phyloP scores from a whole-genome alignment of 345 rosid genomes.

The Syzygium jambos region DNA sequence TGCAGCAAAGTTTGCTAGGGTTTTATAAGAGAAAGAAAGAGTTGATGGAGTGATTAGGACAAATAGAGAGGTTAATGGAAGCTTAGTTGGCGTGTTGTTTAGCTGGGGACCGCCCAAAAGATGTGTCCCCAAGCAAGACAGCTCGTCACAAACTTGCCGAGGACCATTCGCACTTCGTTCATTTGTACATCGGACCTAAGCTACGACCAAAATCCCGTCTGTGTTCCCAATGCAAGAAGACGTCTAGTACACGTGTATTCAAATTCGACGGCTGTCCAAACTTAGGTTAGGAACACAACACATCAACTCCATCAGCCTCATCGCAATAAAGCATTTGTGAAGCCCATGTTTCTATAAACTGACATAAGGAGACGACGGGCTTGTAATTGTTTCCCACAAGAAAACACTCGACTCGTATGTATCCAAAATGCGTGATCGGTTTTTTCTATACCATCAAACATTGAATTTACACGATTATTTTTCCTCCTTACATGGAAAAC shows the following conservation, averaged over 20 bases:
- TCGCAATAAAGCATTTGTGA: not conserved
- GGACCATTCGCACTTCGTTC: not conserved
- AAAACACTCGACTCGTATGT: not conserved
- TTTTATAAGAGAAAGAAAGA: not conserved
- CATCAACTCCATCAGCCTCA: not conserved
- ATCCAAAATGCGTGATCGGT: not conserved
- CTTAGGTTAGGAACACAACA: not conserved
- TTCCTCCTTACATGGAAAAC: not conserved
- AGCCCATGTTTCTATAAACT: not conserved
- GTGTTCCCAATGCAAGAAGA: not conserved
- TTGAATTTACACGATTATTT: not conserved
- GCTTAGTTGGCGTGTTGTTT: not conserved
- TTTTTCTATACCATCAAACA: rapidly evolving
- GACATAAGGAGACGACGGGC: not conserved
- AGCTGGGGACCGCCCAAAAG: not conserved
- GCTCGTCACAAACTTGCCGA: not conserved
- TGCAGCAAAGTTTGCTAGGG: not conserved
- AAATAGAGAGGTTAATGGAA: not conserved
- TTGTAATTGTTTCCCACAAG: not conserved
- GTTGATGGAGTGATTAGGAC: not conserved
- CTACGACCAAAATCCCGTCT: not conserved
- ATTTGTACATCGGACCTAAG: not conserved
- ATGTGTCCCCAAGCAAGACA: not conserved
- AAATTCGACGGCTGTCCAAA: not conserved
- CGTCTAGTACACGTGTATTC: not conserved